phyloP scores from a whole-genome alignment of 202 grass and related monocot genomes.

The Eragrostis tef region DNA sequence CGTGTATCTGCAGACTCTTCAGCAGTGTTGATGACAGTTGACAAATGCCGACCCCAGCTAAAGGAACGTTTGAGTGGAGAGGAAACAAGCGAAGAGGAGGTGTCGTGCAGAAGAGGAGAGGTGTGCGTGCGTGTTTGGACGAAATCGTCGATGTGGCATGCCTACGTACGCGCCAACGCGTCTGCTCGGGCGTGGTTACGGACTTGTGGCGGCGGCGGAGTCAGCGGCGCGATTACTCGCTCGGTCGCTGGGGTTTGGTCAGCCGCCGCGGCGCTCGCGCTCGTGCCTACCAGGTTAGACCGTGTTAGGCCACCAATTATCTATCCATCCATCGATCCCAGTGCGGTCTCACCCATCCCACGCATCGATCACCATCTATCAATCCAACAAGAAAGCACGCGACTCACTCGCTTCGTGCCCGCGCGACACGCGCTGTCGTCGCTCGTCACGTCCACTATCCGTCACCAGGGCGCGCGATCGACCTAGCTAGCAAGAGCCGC shows the following conservation, averaged over 20 bases:
- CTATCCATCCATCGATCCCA: neutral
- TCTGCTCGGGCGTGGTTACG: neutral
- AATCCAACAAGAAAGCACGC: neutral
- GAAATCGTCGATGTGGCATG: too few relatives aligned
- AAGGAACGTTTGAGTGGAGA: too few relatives aligned
- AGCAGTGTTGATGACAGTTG: neutral
- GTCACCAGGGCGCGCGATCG: too few relatives aligned
- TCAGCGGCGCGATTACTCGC: neutral
- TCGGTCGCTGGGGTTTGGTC: neutral
- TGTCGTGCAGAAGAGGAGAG: neutral
- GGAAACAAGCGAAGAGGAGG: neutral
- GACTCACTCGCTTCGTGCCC: slow-evolving; percentile 2
- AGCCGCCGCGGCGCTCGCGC: neutral
- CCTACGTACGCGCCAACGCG: neutral
- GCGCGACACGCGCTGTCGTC: neutral
- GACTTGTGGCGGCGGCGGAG: neutral
- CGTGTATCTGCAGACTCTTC: too few relatives aligned
- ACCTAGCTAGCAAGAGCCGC: neutral
- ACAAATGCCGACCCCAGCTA: neutral
- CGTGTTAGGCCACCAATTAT: slow-evolving; percentile 28
- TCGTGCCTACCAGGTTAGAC: neutral
- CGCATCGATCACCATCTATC: neutral
- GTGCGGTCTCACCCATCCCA: neutral
- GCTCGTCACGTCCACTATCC: slow-evolving; percentile 10
- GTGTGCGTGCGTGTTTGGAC: too few relatives aligned